Base-by-base conservation (phyloP, 768 basidiomycete species). In the Termitomyces sp. region DNA sequence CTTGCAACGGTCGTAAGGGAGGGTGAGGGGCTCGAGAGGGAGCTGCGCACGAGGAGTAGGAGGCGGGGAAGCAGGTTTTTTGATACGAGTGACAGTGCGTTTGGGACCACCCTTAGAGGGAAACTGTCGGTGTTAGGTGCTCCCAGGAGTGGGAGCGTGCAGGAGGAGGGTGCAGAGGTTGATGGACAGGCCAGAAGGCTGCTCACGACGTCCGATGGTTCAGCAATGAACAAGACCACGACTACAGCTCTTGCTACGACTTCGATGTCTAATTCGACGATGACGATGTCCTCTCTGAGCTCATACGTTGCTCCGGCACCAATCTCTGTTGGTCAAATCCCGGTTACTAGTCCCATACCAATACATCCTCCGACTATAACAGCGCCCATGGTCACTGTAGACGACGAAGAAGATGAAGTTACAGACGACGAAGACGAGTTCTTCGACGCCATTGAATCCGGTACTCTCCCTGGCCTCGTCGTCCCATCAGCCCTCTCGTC, bases 351-450 rank as follows among this genome's bases (percentile, higher is more conserved):
- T 31, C 31, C 47, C n/a, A 32, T 49, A 31, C 31, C 26, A 12
- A 39, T 27, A 14, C 50, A 36, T n/a, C 36, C 44, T 4, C 27
- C 51, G 29, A 27, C 34, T 1, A 34, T 42, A 12, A 41, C 47
- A n/a, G n/a, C 32, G 2, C 12, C 34, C 20, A 9, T 13, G 4
- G 18, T 39, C 10, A 6, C 20, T 29, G 67, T 52, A 60, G 65
- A 68, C 61, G 56, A 53, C 53, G 64, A 59, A 10, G 59, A 65
- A 16, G 70, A 71, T 4, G 71, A 71, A 16, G 77, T 76, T 10
- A 88, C 87, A 1, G 89, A 90, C 64, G 90, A 92, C 43, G 90
- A 94, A 66, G 96, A 98, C 71, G 94, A 98, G 71, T 98, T 98
- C 72, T 98, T 96, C 67, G 96, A 98, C 69, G 95, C 96, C 31